Evolutionary conservation across 2,329 filamentous ascomycete genomes (phyloP).

Genomic region (Coniochaeta ligniaria): DNA sequence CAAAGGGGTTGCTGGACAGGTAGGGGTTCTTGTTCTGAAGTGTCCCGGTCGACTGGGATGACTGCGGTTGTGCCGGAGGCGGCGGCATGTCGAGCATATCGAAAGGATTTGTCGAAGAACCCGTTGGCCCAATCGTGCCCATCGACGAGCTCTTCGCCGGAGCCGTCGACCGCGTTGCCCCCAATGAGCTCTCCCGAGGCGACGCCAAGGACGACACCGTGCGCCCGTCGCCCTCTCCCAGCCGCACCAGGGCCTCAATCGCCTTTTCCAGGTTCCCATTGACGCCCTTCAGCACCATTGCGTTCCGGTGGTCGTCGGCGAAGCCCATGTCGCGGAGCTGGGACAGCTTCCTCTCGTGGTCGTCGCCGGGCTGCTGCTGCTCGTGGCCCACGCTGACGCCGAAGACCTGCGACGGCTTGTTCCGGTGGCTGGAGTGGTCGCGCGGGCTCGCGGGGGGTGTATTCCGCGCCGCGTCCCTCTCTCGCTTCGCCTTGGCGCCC

Average conservation of each 20-base stretch:
- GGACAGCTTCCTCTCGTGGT: constrained; percentile 68
- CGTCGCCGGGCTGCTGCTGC: constrained; percentile 36
- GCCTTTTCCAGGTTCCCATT: constrained; percentile 81
- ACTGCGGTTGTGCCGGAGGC: constrained; percentile 47
- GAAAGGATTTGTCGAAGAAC: constrained; percentile 51
- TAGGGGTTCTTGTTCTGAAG: constrained; percentile 52
- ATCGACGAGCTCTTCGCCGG: constrained; percentile 33
- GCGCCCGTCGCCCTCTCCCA: constrained; percentile 58
- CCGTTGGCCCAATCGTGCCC: constrained; percentile 20
- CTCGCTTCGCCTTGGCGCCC: constrained; percentile 54
- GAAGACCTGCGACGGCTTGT: constrained; percentile 63
- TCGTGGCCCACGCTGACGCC: constrained; percentile 58
- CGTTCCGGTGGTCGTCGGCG: constrained; percentile 71
- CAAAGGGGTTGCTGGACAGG: constrained; percentile 64
- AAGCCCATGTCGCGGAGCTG: constrained; percentile 90
- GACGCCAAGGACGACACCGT: constrained; percentile 24
- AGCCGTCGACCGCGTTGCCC: constrained; percentile 26
- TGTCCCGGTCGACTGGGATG: constrained; percentile 58
- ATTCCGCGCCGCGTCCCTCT: constrained; percentile 25
- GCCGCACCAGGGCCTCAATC: constrained; percentile 73
- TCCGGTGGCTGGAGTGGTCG: constrained; percentile 32
- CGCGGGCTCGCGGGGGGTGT: constrained; percentile 21
- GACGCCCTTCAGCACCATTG: constrained; percentile 72
- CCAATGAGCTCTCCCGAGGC: constrained; percentile 31
- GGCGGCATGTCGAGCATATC: constrained; percentile 56